phyloP scores from a whole-genome alignment of 768 basidiomycete genomes.

The Leccinellum rugosiceps region DNA sequence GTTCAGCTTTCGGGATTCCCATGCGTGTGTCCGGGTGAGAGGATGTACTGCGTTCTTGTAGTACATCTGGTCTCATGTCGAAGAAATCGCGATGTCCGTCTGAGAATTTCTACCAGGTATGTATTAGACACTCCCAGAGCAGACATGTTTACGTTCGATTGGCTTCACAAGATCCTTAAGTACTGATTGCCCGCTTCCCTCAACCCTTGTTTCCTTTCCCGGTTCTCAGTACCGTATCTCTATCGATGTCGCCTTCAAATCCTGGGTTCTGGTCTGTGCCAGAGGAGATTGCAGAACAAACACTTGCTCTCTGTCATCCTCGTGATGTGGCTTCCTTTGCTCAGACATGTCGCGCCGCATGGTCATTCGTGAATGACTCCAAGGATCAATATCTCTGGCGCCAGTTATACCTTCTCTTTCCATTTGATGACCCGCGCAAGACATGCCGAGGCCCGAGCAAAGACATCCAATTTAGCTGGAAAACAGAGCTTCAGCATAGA shows the following conservation, averaged over 20 bases:
- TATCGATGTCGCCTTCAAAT: conserved; percentile 2
- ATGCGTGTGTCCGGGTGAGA: not conserved
- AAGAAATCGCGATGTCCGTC: conserved; percentile 1
- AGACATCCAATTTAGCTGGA: conserved; percentile 32
- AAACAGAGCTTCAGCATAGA: conserved; percentile 37
- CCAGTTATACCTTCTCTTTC: conserved; percentile 51
- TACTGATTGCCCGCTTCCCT: not conserved
- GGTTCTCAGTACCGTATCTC: not conserved
- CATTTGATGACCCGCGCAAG: conserved; percentile 65
- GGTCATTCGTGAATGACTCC: conserved; percentile 45
- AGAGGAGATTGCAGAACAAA: conserved; percentile 58
- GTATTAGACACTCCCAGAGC: not conserved
- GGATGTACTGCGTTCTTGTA: not conserved
- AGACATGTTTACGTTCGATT: not conserved
- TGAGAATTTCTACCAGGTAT: not conserved
- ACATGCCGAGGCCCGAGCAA: conserved; percentile 15
- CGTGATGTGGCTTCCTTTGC: conserved; percentile 59
- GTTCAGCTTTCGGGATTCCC: not conserved
- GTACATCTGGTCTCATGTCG: not conserved
- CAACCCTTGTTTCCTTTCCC: not conserved
- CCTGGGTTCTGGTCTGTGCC: conserved; percentile 25
- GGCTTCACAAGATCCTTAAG: not conserved
- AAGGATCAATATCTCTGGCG: conserved; percentile 67
- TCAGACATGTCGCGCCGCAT: conserved; percentile 48
- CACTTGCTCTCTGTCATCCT: conserved; percentile 54